Base-by-base conservation (phyloP, 2,329 filamentous ascomycete genomes). In the Trichoderma sp. region DNA sequence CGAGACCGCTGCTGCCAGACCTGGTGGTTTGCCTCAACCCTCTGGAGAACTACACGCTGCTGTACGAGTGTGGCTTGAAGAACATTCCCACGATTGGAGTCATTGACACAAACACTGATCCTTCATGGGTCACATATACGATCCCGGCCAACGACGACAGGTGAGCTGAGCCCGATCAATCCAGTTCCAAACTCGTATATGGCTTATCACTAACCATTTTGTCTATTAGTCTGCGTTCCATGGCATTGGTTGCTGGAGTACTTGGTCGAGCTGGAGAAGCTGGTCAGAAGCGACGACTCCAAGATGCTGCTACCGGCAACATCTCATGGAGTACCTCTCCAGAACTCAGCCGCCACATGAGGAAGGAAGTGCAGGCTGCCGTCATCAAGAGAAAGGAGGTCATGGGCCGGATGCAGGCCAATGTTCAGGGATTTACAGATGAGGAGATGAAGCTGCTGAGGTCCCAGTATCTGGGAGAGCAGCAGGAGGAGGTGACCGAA, bases 81-180 rank as follows among this genome's bases (percentile, higher is more conserved):
- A 92, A 90, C 75, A 92, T 99, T 67, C 95, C 95, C 1, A 98
- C 95, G 0, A 95, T 99, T 74, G 95, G 94, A 56, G 85, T 99
- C 68, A 91, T 98, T 72, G 95, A 99, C 79, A 98, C 95, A 1
- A 92, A 99, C 78, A 90, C 89, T 2, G 92, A 98, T 79, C 92
- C 95, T 0, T 92, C 92, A 0, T 94, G 92, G 88, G 93, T 98
- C 60, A 98, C 95, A 4, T 99, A 99, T 77, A 92, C 92, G 15
- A 97, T 99, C 73, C 95, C 95, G 2, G 93, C 93, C 60, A 99
- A 99, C 78, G 95, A 99, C 76, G 95, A 99, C 84, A 93, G 90
- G 90, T 92, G 78, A 76, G 84, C 77, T 54, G 42, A 27, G 1
- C 5, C 17, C 5, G 27, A 4, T 2, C 15, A 7, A 32, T 32